These are phyloP conservation scores for Pseudogymnoascus sp. DNA, from an alignment of 2,329 filamentous ascomycete species.

Conservation along the genomic window DNA sequence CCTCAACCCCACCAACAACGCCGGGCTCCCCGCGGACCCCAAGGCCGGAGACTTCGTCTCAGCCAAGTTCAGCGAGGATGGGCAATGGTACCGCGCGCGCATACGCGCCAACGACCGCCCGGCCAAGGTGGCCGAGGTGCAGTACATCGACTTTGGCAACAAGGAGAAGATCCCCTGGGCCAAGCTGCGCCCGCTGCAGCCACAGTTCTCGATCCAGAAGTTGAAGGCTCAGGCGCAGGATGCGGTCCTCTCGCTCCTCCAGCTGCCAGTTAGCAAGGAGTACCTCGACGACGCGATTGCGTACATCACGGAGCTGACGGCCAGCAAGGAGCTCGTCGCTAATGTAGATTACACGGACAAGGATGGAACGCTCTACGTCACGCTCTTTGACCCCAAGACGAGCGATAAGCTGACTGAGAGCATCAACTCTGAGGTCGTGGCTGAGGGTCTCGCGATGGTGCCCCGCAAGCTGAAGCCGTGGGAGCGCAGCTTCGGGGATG, in stretches of 20 bases:
- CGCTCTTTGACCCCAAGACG: conserved; percentile 70
- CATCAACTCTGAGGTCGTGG: conserved; percentile 80
- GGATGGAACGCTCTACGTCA: conserved; percentile 78
- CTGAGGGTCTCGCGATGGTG: conserved; percentile 81
- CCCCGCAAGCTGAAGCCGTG: conserved; percentile 84
- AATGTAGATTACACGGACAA: conserved; percentile 83
- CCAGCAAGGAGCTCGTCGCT: conserved; percentile 70
- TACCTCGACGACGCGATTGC: conserved; percentile 75
- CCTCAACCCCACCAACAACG: conserved; percentile 70
- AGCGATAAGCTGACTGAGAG: conserved; percentile 61
- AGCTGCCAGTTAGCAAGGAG: conserved; percentile 73
- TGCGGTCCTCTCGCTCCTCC: conserved; percentile 77
- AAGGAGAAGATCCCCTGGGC: conserved; percentile 81
- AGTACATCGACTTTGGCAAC: conserved; percentile 97
- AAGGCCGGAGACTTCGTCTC: conserved; percentile 89
- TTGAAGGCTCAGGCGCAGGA: conserved; percentile 83
- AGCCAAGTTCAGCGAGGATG: conserved; percentile 81
- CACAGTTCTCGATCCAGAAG: conserved; percentile 71
- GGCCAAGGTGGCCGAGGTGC: conserved; percentile 77
- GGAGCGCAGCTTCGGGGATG: conserved; percentile 69
- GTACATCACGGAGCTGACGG: conserved; percentile 67
- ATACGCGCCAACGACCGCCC: conserved; percentile 89
- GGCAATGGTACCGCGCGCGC: conserved; percentile 88
- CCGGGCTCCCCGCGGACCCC: conserved; percentile 63
- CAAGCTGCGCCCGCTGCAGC: conserved; percentile 69